Conservation (phyloP, 768 basidiomycete species). For the Auriscalpium microsporum region DNA sequence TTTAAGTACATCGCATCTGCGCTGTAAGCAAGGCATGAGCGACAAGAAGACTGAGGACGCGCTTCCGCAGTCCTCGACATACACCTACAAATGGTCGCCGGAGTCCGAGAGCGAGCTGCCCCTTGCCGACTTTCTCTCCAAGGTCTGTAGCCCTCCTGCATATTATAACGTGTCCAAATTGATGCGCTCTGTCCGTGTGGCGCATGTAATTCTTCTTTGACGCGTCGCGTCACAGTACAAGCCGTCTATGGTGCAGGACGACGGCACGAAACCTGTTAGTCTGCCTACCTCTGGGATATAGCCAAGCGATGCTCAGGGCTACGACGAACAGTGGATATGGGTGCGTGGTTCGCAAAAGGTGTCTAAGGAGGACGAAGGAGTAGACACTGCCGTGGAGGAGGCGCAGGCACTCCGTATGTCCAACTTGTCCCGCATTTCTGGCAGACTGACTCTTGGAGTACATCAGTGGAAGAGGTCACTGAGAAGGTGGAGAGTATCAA, state of each 20-base stretch:
- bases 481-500: constrained; percentile 53
- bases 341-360: background rate
- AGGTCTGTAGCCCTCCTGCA: background rate
- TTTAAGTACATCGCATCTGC: no score
- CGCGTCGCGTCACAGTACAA: constrained; percentile 39
- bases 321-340: background rate
- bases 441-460: background rate
- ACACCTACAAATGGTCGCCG: background rate
- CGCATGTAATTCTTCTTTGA: constrained; percentile 1
- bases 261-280: constrained; percentile 65
- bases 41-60: background rate
- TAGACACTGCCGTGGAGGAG: background rate
- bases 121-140: background rate
- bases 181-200: background rate
- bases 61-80: background rate
- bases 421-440: background rate
- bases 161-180: no score
- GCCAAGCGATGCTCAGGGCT: background rate
- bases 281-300: background rate
- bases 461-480: constrained; percentile 48
- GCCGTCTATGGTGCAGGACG: constrained; percentile 72
- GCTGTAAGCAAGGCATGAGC: background rate
- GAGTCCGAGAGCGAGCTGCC: background rate
- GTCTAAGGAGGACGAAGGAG: background rate
- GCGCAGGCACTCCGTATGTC: background rate